phyloP scores from a whole-genome alignment of 1,284 basidiomycete genomes.

The Austroboletus novae-zelandiae region DNA sequence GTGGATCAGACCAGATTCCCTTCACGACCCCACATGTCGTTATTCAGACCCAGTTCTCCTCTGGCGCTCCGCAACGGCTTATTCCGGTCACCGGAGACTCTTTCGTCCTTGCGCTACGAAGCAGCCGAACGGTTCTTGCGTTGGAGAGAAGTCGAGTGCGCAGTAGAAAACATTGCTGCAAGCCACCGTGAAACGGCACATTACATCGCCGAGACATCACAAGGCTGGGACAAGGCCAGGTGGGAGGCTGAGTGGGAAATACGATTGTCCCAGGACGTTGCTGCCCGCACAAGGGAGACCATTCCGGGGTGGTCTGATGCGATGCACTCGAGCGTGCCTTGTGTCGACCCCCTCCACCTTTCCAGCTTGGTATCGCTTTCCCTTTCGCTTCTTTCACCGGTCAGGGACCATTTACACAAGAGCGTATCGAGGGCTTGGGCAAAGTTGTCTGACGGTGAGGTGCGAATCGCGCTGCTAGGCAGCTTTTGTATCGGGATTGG shows the following conservation, averaged over 20 bases:
- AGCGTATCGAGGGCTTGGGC: slow-evolving; percentile 13
- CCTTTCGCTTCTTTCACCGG: slow-evolving; percentile 40
- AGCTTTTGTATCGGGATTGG: slow-evolving; percentile 35
- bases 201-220: slow-evolving; percentile 21
- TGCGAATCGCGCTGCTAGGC: slow-evolving; percentile 30
- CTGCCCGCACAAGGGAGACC: slow-evolving; percentile 39
- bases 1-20: slow-evolving; percentile 29
- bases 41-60: slow-evolving; percentile 50
- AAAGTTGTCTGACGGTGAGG: slow-evolving; percentile 29
- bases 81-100: slow-evolving; percentile 58
- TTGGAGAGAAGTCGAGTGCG: slow-evolving; percentile 65
- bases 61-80: slow-evolving; percentile 54
- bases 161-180: slow-evolving; percentile 37
- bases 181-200: slow-evolving; percentile 27
- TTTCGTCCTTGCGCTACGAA: slow-evolving; percentile 55
- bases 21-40: slow-evolving; percentile 41
- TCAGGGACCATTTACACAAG: slow-evolving; percentile 16
- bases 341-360: slow-evolving; percentile 48
- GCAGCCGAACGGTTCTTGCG: slow-evolving; percentile 66
- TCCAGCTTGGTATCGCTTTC: slow-evolving; percentile 47
- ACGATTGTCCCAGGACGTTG: slow-evolving; percentile 56
- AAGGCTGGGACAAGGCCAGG: slow-evolving; percentile 52
- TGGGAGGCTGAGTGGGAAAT: slow-evolving; percentile 67
- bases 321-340: slow-evolving; percentile 12
- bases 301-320: slow-evolving; percentile 14